Conservation (phyloP, 208 protist species). For the Wallacemonas sp. region DNA sequence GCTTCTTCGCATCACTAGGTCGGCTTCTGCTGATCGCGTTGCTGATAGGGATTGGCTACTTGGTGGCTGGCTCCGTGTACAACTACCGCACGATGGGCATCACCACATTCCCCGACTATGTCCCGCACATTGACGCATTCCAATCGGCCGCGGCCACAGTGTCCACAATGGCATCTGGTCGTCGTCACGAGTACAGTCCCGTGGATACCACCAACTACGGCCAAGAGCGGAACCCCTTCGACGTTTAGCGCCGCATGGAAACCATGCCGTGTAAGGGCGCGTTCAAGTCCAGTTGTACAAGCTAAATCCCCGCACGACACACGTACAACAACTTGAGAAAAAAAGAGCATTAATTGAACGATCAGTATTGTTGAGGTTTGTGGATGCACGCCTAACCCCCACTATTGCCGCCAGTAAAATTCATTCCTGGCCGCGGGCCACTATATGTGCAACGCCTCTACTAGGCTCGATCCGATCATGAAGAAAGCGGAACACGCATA, state of each 20-base stretch:
- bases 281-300: slow-evolving; percentile 13
- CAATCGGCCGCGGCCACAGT: slow-evolving; percentile 17
- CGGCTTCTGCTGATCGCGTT: slow-evolving; percentile 24
- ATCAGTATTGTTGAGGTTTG: too few relatives aligned
- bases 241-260: neutral
- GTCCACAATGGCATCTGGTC: neutral
- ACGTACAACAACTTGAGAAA: too few relatives aligned
- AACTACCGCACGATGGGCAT: slow-evolving; percentile 62
- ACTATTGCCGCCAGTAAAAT: too few relatives aligned
- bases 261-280: neutral
- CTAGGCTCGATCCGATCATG: too few relatives aligned
- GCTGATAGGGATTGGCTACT: slow-evolving; percentile 43
- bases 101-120: slow-evolving; percentile 67
- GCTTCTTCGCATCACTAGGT: slow-evolving; percentile 9
- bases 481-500: too few relatives aligned
- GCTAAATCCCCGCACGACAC: too few relatives aligned
- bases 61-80: slow-evolving; percentile 45
- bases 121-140: slow-evolving; percentile 58
- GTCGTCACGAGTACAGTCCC: neutral
- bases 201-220: neutral
- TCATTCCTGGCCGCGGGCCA: too few relatives aligned
- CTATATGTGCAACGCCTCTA: too few relatives aligned
- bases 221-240: slow-evolving; percentile 1
- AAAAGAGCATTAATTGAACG: too few relatives aligned
- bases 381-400: too few relatives aligned